Percentiles rank a stretch among this genome's conserved stretches.
Evolutionary conservation across 495 filamentous ascomycete species (phyloP).

Genomic region (Aspergillus asperescens): DNA sequence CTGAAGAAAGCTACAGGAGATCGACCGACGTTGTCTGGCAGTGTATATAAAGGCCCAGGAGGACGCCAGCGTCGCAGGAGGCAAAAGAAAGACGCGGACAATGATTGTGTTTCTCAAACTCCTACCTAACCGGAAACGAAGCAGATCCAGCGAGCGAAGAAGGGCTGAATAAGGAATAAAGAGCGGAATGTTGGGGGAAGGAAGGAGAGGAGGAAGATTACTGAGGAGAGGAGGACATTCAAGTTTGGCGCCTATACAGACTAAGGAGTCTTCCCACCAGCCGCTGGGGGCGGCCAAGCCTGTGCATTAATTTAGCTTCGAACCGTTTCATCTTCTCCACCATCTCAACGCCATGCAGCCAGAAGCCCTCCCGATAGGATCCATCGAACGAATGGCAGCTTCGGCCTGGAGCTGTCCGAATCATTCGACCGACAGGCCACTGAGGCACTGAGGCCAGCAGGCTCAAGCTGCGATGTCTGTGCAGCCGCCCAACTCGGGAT

Average conservation of each 20-base stretch:
- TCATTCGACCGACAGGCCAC: not conserved
- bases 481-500: not conserved
- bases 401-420: too few species aligned
- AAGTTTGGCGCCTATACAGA: not conserved
- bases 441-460: not conserved
- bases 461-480: not conserved
- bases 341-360: constrained; percentile 10
- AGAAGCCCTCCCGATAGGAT: constrained; percentile 11
- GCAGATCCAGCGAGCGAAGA: not conserved
- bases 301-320: too few species aligned
- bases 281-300: too few species aligned
- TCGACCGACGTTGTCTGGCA: not conserved
- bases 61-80: constrained; percentile 13
- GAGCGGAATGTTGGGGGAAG: constrained; percentile 11
- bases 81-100: constrained; percentile 1
- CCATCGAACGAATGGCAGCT: not conserved
- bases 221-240: not conserved
- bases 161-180: constrained; percentile 12
- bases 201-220: not conserved
- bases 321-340: constrained; percentile 15
- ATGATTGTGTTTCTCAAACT: constrained; percentile 2
- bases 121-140: not conserved
- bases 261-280: not conserved
- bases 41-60: not conserved
- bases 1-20: not conserved